Base-by-base conservation (phyloP, 2,329 filamentous ascomycete genomes). In the Trichothecium roseum region DNA sequence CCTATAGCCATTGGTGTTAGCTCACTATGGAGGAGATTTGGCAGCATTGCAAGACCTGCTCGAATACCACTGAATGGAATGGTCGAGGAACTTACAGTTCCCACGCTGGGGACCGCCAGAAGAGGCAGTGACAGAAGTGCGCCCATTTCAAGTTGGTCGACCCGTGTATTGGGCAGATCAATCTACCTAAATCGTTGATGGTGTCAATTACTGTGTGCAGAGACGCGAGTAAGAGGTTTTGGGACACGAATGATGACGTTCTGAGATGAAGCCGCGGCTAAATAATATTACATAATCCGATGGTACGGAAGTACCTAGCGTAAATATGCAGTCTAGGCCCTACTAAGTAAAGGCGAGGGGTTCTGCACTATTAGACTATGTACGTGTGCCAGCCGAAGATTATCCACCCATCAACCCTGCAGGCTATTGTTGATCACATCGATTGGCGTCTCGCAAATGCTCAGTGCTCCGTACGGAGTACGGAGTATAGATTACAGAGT, bases 81-180 rank as follows among this genome's bases (percentile, higher is more conserved):
- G n/a, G 16, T 18, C 18, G 17, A 7, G 14, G 28, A 41, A 71
- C 82, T 43, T 79, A 96, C 86, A 37, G 87, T 86, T 58, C 84
- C 76, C 47, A 84, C 64, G 64, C 86, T 86, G 43, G 91, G 91
- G 46, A 98, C 60, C 47, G 85, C 88, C 62, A 98, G 66, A 43
- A 98, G 69, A 47, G 91, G 91, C 42, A 98, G 60, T 42, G 89
- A 95, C 37, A 98, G 72, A 51, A 94, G 66, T 47, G 86, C 89
- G 53, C 91, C 91, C 91, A 98, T 98, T 35, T 38, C 48, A 37
- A 37, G 29, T 24, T 26, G 9, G 17, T 14, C 13, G 18, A 15
- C 12, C 22, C 16, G 34, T 30, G 28, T 20, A 20, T 33, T 12
- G 13, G 13, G 18, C 31, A 5, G 6, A 8, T 12, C 17, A 18